Evolutionary conservation across 768 basidiomycete species (phyloP).

Genomic region (Suillus ampliporus): DNA sequence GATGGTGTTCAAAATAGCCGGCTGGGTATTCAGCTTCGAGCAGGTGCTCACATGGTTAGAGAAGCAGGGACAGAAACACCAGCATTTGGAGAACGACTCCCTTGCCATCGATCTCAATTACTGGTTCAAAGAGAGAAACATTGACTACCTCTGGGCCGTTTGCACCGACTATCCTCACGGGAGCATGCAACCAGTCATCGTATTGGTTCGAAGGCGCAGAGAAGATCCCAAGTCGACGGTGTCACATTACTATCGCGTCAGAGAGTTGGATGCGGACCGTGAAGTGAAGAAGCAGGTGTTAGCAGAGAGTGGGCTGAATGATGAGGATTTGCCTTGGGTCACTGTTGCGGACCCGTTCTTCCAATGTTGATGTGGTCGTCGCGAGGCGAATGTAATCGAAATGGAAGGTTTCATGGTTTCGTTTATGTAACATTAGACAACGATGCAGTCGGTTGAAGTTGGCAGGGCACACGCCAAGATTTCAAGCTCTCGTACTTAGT

Average conservation of each 20-base stretch:
- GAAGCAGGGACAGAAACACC: not conserved
- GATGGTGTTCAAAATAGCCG: not conserved
- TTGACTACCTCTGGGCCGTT: not conserved
- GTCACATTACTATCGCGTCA: not conserved
- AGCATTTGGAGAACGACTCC: too few relatives aligned
- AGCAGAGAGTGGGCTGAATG: conserved; percentile 2
- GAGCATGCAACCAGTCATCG: not conserved
- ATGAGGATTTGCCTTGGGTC: conserved; percentile 6
- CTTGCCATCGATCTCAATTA: not conserved
- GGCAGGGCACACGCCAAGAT: too few relatives aligned
- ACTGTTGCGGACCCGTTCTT: conserved; percentile 1
- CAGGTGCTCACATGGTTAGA: not conserved
- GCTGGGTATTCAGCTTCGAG: not conserved
- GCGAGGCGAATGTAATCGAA: not conserved
- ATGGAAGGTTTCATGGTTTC: too few relatives aligned
- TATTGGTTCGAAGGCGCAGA: not conserved
- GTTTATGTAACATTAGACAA: too few relatives aligned
- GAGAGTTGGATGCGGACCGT: not conserved
- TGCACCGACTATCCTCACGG: conserved; percentile 1
- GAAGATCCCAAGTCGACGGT: not conserved
- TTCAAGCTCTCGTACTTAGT: too few relatives aligned
- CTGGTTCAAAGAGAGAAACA: not conserved
- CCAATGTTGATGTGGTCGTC: not conserved
- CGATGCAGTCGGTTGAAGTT: too few relatives aligned
- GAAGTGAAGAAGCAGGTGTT: conserved; percentile 1